These are phyloP conservation scores for Mallotus japonicus DNA, from an alignment of 441 rosid species.

Conservation along the genomic window DNA sequence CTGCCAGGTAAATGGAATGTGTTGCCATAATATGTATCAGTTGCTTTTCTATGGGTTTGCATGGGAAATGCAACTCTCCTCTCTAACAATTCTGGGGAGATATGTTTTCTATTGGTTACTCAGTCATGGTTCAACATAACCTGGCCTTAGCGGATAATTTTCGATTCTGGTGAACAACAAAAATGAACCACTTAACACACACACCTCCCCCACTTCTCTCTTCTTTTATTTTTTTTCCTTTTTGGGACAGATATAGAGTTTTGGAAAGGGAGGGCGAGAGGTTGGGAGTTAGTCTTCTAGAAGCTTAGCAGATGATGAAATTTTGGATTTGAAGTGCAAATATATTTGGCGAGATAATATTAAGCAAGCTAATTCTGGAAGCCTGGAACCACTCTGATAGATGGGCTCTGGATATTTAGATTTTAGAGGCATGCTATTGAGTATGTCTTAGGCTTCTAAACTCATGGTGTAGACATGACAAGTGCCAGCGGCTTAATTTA, in stretches of 20 bases:
- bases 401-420: no score
- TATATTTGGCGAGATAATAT: no score
- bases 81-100: background rate
- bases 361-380: no score
- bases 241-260: no score
- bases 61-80: background rate
- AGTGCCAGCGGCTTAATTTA: background rate
- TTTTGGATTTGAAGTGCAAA: no score
- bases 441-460: background rate
- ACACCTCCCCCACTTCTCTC: no score
- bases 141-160: background rate
- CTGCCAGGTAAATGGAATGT: background rate
- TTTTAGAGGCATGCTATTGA: background rate
- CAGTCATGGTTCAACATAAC: background rate
- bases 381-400: no score
- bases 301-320: no score
- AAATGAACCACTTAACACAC: no score
- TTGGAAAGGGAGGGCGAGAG: no score
- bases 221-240: no score
- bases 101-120: background rate
- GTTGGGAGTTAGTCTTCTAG: no score
- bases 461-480: background rate
- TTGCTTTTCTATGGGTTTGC: conserved; percentile 5
- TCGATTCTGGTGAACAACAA: background rate
- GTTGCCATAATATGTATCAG: background rate